Percentiles rank a stretch among this genome's conserved stretches.
Evolutionary conservation across 106 monocot genomes (phyloP).

Genomic region (Platanthera guangdongensis): DNA sequence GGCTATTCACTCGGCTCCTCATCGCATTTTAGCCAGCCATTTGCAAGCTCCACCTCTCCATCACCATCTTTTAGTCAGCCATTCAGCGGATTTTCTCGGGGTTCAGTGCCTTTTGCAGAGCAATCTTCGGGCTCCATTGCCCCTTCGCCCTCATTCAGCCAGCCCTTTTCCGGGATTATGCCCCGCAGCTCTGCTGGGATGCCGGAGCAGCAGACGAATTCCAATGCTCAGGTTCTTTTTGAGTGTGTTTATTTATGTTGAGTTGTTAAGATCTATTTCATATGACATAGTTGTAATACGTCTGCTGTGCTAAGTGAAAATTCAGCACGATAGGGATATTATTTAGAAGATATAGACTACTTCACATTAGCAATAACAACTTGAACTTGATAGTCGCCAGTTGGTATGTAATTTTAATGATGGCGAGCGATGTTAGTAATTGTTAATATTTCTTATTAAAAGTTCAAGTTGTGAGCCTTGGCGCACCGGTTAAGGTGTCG

Average conservation of each 20-base stretch:
- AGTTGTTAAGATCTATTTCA: background rate
- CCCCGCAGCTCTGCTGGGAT: constrained; percentile 8
- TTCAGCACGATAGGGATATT: too few species aligned
- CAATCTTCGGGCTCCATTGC: background rate
- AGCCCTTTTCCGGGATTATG: background rate
- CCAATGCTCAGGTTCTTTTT: constrained; percentile 5
- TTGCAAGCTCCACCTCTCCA: constrained; percentile 4
- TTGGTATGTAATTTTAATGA: too few species aligned
- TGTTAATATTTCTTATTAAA: too few species aligned
- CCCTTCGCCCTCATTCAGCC: background rate
- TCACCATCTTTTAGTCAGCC: background rate
- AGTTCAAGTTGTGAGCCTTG: too few species aligned
- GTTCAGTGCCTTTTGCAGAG: background rate
- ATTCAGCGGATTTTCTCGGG: constrained; percentile 2
- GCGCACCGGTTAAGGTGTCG: too few species aligned
- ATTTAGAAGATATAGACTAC: too few species aligned
- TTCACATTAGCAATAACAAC: too few species aligned
- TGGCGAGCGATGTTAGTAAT: too few species aligned
- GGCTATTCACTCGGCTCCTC: background rate
- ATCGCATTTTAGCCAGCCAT: constrained; percentile 1
- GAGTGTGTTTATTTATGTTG: background rate
- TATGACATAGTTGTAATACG: too few species aligned
- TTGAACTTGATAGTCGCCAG: too few species aligned
- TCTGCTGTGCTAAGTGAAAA: too few species aligned
- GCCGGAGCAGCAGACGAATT: background rate